Conservation (phyloP, 1,284 basidiomycete species). For the Xanthoconium separans region DNA sequence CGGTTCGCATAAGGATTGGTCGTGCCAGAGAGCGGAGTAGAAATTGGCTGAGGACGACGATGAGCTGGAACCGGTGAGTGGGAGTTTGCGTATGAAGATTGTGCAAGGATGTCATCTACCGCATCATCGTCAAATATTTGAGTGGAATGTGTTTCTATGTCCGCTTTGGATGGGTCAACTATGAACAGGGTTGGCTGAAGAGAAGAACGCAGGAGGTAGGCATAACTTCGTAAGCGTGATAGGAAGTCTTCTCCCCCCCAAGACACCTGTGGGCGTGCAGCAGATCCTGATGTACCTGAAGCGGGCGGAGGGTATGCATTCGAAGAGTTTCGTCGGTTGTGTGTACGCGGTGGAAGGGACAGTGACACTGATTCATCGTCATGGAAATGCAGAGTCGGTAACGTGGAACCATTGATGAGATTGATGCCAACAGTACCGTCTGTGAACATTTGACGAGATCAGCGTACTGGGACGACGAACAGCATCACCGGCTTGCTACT, state of each 20-base stretch:
- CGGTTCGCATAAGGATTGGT: conserved; percentile 62
- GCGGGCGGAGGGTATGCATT: conserved; percentile 66
- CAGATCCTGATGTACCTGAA: conserved; percentile 38
- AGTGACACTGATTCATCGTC: conserved; percentile 91
- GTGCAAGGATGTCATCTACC: conserved; percentile 77
- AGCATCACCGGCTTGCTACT: conserved; percentile 34
- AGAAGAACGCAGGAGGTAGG: conserved; percentile 75
- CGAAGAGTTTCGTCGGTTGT: conserved; percentile 33
- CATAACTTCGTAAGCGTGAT: conserved; percentile 65
- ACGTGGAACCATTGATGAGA: conserved; percentile 84
- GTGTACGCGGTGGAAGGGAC: conserved; percentile 46
- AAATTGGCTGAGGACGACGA: conserved; percentile 67
- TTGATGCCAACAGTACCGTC: conserved; percentile 81
- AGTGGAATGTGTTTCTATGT: conserved; percentile 87
- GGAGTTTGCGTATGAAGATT: conserved; percentile 73
- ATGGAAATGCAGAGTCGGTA: conserved; percentile 93
- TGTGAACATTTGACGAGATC: conserved; percentile 26
- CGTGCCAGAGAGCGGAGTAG: conserved; percentile 35
- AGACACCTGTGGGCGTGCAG: conserved; percentile 46
- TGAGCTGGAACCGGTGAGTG: conserved; percentile 83
- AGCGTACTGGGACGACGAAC: background rate
- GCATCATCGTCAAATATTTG: conserved; percentile 79
- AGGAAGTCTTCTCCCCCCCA: conserved; percentile 90
- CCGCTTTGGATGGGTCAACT: conserved; percentile 86
- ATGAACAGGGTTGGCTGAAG: conserved; percentile 84